Evolutionary conservation across 805 yeast species (phyloP), one percentile per base, ranked within the genome.

Genomic region (Saccharomycopsis olivae): DNA sequence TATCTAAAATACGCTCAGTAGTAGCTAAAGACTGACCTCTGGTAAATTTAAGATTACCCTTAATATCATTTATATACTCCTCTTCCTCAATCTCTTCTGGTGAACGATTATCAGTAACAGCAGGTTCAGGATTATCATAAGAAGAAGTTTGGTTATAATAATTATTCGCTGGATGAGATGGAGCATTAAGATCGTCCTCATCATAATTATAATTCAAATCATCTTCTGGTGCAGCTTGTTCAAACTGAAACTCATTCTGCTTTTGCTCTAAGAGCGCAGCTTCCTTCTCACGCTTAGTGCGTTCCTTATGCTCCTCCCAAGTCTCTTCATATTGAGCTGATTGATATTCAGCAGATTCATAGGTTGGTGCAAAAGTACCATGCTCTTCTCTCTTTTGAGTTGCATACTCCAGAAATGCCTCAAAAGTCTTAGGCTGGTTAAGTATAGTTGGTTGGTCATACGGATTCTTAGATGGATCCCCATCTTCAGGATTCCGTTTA

Each of bases 11-110:
- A 52, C 86, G 86, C 53, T 94, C 72, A 0, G 96, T 82, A 29
- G 88, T 76, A 13, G 84, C 78, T 9, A 87, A 75, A 2, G 95
- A 79, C 51, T 86, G 92, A 52, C 84, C 89, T 57, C 89, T 88
- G 28, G 84, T 77, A 52, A 81, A 86, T 42, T 84, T 66, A 45
- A 83, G 79, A 49, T 88, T 85, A 46, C 81, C 80, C 56, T 83
- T 86, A 48, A 89, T 75, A 33, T 75, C 83, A 55, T 85, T 94
- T 14, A 89, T 84, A 49, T 85, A 96, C 56, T 83, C 94, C 39
- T 65, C 61, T 33, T 60, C 50, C 36, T 61, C 63, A 4, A 54
- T 41, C 27, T 59, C 58, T 23, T 23, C 37, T 50, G 47, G 27
- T 47, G n/a, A n/a, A n/a, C n/a, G n/a, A n/a, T n/a, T n/a, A n/a